phyloP scores from a whole-genome alignment of 495 filamentous ascomycete species.

The Penicillium psychrofluorescens region DNA sequence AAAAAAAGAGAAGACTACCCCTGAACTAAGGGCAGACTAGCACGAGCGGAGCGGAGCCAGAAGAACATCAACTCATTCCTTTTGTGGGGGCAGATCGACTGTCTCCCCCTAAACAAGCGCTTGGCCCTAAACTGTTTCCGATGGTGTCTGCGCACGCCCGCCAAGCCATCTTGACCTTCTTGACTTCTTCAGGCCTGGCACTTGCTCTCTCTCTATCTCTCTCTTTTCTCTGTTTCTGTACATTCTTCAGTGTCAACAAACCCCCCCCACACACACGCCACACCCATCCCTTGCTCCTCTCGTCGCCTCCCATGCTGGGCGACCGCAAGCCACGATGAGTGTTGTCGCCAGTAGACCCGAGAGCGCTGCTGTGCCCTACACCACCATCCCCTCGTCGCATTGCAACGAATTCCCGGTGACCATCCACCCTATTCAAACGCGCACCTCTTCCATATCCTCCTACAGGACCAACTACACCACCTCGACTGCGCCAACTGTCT shows the following conservation, averaged over 20 bases:
- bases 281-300: slow-evolving; percentile 2
- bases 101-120: neutral
- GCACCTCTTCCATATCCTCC: slow-evolving; percentile 35
- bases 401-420: slow-evolving; percentile 21
- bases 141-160: neutral
- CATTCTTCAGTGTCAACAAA: neutral
- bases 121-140: no score
- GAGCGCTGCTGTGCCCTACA: slow-evolving; percentile 25
- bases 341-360: slow-evolving; percentile 38
- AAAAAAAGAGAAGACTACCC: neutral
- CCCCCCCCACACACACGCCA: no score
- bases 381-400: slow-evolving; percentile 10
- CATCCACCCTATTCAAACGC: slow-evolving; percentile 24
- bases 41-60: neutral
- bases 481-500: slow-evolving; percentile 33
- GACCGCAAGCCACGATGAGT: slow-evolving; percentile 27
- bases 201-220: neutral
- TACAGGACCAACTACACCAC: slow-evolving; percentile 34
- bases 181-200: neutral
- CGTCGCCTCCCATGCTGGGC: slow-evolving; percentile 16
- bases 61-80: slow-evolving; percentile 7
- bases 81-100: slow-evolving; percentile 22
- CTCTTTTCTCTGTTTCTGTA: neutral
- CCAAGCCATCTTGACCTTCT: neutral
- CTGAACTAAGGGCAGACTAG: slow-evolving; percentile 23